Conservation (phyloP, 306 rosid species). For the Hippophae tibetana region DNA sequence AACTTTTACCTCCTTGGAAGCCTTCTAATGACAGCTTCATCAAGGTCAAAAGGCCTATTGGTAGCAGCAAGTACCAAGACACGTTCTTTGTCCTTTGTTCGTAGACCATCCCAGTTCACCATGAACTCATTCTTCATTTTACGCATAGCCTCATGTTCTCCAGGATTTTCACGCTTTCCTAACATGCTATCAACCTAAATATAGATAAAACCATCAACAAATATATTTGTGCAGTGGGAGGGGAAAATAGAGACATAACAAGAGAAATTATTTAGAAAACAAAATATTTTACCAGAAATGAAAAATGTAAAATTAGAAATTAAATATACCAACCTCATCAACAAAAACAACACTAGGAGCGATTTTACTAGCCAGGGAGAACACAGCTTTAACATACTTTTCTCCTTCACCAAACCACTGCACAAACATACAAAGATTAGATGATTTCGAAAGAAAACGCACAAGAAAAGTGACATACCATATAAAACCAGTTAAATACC, state of each 20-base stretch:
- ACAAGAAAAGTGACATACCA: not conserved
- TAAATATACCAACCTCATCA: constrained; percentile 63
- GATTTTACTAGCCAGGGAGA: constrained; percentile 92
- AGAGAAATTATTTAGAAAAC: too few species aligned
- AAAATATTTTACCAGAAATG: too few species aligned
- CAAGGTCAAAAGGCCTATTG: constrained; percentile 95
- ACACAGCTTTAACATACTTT: constrained; percentile 93
- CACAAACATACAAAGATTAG: constrained; percentile 19
- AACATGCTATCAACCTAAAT: constrained; percentile 93
- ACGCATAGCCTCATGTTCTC: constrained; percentile 97
- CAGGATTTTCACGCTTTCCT: constrained; percentile 90
- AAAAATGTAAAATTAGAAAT: not conserved
- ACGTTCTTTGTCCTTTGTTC: constrained; percentile 89
- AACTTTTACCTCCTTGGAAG: constrained; percentile 72
- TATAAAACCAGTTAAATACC: constrained; percentile 27
- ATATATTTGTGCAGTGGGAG: not conserved
- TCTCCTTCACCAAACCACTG: constrained; percentile 99
- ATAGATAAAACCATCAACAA: not conserved
- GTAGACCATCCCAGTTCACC: constrained; percentile 98
- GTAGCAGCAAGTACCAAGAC: constrained; percentile 95
- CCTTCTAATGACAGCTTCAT: constrained; percentile 97
- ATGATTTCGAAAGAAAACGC: constrained; percentile 1
- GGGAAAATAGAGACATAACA: not conserved
- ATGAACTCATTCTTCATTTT: constrained; percentile 98
- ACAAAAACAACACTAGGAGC: constrained; percentile 94